Percentiles rank a stretch among this genome's conserved stretches.
These are phyloP conservation scores for Pneumocystis jirovecii DNA, from an alignment of 1,139 yeast genomes.

Conservation along the genomic window DNA sequence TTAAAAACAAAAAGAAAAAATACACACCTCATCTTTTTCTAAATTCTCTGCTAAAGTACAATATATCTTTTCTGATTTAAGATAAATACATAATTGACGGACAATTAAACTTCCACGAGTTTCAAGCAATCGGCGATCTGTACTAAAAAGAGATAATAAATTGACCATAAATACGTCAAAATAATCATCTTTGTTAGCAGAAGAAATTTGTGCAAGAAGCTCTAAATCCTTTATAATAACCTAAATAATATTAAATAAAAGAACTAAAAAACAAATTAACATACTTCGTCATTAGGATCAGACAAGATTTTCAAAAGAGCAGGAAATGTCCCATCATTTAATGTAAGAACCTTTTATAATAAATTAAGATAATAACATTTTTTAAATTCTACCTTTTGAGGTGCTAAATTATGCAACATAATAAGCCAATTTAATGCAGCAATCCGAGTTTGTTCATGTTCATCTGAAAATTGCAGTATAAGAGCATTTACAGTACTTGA, in stretches of 20 bases:
- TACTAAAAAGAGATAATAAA: slow-evolving; percentile 52
- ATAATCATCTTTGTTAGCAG: slow-evolving; percentile 61
- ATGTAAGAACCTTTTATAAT: slow-evolving; percentile 33
- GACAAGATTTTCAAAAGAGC: slow-evolving; percentile 67
- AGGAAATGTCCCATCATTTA: slow-evolving; percentile 52
- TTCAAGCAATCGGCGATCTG: slow-evolving; percentile 47
- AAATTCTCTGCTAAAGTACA: slow-evolving; percentile 67
- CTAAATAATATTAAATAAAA: not conserved
- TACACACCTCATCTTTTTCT: slow-evolving; percentile 34
- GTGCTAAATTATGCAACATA: slow-evolving; percentile 57
- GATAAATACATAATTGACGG: slow-evolving; percentile 64
- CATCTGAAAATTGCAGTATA: slow-evolving; percentile 46
- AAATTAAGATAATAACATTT: not conserved
- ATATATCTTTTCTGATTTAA: slow-evolving; percentile 73
- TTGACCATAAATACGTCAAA: slow-evolving; percentile 64
- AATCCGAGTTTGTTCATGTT: slow-evolving; percentile 66
- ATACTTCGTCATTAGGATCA: slow-evolving; percentile 58
- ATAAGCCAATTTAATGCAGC: slow-evolving; percentile 87
- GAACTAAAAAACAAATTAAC: not conserved
- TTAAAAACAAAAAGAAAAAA: slow-evolving; percentile 6
- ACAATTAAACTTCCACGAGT: slow-evolving; percentile 73
- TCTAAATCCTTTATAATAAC: slow-evolving; percentile 68
- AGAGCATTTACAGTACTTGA: slow-evolving; percentile 45
- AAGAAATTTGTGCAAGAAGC: slow-evolving; percentile 63
- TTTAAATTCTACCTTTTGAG: slow-evolving; percentile 4